Percentiles rank a stretch among this genome's conserved stretches.
phyloP scores from a whole-genome alignment of 148 eudicot genomes.

The Diospyros lotus region DNA sequence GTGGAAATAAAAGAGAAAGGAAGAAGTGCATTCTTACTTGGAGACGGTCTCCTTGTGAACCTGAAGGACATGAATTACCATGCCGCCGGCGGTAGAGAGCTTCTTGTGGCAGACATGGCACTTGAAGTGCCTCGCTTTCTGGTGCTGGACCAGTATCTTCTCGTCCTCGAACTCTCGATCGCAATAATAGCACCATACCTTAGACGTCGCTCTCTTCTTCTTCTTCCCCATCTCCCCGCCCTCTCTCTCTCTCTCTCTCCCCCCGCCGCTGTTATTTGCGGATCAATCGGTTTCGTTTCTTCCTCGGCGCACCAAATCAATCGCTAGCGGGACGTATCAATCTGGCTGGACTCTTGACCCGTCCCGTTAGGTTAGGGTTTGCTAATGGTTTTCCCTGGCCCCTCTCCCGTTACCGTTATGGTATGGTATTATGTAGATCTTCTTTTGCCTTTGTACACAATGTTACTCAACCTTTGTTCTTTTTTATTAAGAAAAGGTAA shows the following conservation, averaged over 20 bases:
- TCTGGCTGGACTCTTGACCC: too few species aligned
- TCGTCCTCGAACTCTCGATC: constrained; percentile 97
- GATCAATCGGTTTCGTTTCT: too few species aligned
- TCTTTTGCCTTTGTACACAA: too few species aligned
- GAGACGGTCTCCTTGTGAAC: constrained; percentile 90
- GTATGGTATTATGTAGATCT: too few species aligned
- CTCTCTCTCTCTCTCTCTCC: neutral
- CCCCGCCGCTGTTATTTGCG: too few species aligned
- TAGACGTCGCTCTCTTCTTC: constrained; percentile 66
- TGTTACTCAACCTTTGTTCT: too few species aligned
- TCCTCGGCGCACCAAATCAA: too few species aligned
- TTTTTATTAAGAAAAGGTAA: too few species aligned
- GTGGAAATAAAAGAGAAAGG: neutral
- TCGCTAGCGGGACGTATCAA: too few species aligned
- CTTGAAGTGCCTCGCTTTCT: constrained; percentile 94
- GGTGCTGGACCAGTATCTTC: constrained; percentile 93
- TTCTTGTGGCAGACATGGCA: constrained; percentile 95
- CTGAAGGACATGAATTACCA: constrained; percentile 96
- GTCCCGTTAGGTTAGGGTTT: too few species aligned
- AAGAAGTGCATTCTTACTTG: constrained; percentile 35
- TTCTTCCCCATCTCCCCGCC: constrained; percentile 57
- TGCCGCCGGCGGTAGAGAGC: constrained; percentile 96
- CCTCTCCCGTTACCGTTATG: too few species aligned
- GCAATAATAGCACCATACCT: constrained; percentile 94
- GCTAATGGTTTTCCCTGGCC: too few species aligned